Base-by-base conservation (phyloP, 1,284 basidiomycete species). In the Xerocomus nothofagi region DNA sequence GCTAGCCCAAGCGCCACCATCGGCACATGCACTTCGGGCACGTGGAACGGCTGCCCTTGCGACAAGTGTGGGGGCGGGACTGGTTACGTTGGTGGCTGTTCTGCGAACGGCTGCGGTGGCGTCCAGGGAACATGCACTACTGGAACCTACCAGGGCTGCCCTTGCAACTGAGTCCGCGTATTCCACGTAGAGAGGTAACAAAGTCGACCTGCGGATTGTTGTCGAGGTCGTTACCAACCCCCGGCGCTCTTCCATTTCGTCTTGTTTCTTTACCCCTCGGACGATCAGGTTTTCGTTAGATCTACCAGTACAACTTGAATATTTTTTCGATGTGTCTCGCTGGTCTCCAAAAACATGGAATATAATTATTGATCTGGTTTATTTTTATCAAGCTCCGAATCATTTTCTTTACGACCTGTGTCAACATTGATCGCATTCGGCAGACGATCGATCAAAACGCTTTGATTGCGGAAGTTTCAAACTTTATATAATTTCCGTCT, bases 401-500 rank as follows among this genome's bases (percentile, higher is more conserved):
- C n/a, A n/a, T n/a, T n/a, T n/a, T n/a, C n/a, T n/a, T n/a, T n/a
- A n/a, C n/a, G n/a, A n/a, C n/a, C n/a, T n/a, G n/a, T n/a, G n/a
- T n/a, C n/a, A n/a, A n/a, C 11, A 14, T 2, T 18, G 11, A 23
- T 26, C 7, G 9, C 15, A 4, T 17, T 17, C 6, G 15, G 23
- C 11, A 6, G 23, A 26, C 10, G 11, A 6, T 27, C 27, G 27
- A 27, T 27, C 27, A 11, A 27, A 11, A 12, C 10, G 6, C 10
- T 27, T 12, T 4, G 11, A 27, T 27, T 27, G 27, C 27, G 27
- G 27, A 36, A 38, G 15, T 39, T 11, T 12, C 24, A 17, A 15
- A 42, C 17, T 39, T 51, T 38, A 44, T 38, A 39, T 45, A 51
- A 51, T 51, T 48, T 48, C 50, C 51, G 51, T 31, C 30, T 30